phyloP scores from a whole-genome alignment of 805 yeast species.

The Zygotorulaspora chibaensis region DNA sequence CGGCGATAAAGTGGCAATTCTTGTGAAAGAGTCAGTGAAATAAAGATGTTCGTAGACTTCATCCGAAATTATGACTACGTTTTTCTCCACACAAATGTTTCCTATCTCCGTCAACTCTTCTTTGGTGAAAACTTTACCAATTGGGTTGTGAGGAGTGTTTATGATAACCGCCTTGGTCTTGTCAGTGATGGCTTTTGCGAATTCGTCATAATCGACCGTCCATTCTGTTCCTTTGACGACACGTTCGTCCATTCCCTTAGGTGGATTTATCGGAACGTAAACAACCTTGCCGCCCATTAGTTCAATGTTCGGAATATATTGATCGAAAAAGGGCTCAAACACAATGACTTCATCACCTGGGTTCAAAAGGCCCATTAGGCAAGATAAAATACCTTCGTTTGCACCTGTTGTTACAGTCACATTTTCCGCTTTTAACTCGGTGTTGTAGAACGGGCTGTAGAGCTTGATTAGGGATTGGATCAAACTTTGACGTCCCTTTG shows the following conservation, averaged over 20 bases:
- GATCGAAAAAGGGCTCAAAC: slow-evolving; percentile 95
- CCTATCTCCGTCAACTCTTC: slow-evolving; percentile 77
- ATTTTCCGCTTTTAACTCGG: slow-evolving; percentile 41
- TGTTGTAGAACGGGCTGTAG: slow-evolving; percentile 62
- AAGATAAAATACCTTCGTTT: slow-evolving; percentile 87
- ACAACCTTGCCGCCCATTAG: slow-evolving; percentile 90
- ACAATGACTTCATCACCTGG: slow-evolving; percentile 94
- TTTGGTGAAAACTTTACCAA: slow-evolving; percentile 81
- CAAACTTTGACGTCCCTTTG: slow-evolving; percentile 79
- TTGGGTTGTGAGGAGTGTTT: slow-evolving; percentile 95
- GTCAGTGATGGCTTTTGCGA: slow-evolving; percentile 63
- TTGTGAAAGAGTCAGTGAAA: slow-evolving; percentile 62
- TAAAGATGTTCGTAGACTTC: slow-evolving; percentile 93
- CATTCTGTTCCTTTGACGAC: slow-evolving; percentile 81
- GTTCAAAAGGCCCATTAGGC: slow-evolving; percentile 77
- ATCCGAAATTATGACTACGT: slow-evolving; percentile 78
- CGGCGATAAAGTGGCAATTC: slow-evolving; percentile 79
- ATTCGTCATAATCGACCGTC: slow-evolving; percentile 74
- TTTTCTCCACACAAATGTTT: slow-evolving; percentile 76
- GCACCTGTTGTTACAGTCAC: slow-evolving; percentile 92
- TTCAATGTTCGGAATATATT: slow-evolving; percentile 89
- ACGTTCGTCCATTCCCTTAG: slow-evolving; percentile 57
- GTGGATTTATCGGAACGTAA: slow-evolving; percentile 83
- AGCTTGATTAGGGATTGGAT: slow-evolving; percentile 64
- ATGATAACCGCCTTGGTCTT: slow-evolving; percentile 83